Evolutionary conservation across 768 basidiomycete genomes (phyloP).

Genomic region (Hemileccinum impolitum): DNA sequence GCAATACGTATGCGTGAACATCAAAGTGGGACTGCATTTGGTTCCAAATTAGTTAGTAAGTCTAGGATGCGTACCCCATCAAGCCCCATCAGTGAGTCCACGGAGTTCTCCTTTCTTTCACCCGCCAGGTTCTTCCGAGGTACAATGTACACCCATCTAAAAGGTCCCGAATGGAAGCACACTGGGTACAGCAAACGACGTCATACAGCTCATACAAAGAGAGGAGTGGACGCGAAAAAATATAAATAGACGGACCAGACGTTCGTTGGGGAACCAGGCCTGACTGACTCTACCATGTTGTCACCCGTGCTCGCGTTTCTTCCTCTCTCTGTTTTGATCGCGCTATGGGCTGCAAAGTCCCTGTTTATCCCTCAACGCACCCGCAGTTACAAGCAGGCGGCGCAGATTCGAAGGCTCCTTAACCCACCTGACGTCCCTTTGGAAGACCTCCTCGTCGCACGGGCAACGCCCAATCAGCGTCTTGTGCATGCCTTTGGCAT

Average conservation of each 20-base stretch:
- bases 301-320: not conserved
- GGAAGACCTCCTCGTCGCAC: conserved; percentile 10
- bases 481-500: conserved; percentile 27
- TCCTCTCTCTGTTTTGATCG: not conserved
- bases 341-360: conserved; percentile 2
- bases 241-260: conserved; percentile 5
- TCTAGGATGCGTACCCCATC: no score
- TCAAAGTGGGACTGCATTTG: no score
- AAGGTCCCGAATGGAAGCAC: not conserved
- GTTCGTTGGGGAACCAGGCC: no score
- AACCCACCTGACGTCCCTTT: conserved; percentile 16
- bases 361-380: not conserved
- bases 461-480: conserved; percentile 21
- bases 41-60: no score
- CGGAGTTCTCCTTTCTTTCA: not conserved
- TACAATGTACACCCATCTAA: no score
- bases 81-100: conserved; percentile 1
- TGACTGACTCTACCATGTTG: not conserved
- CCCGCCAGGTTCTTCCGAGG: not conserved
- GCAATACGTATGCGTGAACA: no score
- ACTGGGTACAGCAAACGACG: not conserved
- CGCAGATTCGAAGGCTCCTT: conserved; percentile 9
- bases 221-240: no score
- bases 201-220: not conserved
- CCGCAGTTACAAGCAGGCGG: conserved; percentile 9